Base-by-base conservation (phyloP, 2,329 filamentous ascomycete genomes). In the Neofusicoccum sp. region DNA sequence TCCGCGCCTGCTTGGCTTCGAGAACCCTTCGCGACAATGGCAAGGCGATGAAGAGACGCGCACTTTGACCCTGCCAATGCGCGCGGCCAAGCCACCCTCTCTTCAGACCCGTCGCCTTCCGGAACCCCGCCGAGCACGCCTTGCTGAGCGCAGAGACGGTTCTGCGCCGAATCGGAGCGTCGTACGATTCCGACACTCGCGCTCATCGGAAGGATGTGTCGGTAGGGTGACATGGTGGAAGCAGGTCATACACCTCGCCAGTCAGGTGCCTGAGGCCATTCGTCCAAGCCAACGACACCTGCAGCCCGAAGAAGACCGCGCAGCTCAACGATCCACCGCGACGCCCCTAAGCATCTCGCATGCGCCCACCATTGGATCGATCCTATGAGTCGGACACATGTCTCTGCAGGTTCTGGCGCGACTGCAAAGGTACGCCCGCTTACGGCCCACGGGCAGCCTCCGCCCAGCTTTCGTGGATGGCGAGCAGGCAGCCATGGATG, bases 221-320 rank as follows among this genome's bases (percentile, higher is more conserved):
- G 28, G 52, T 43, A 56, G 52, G 52, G 52, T 56, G 52, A 56
- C 52, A 56, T 58, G 54, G 39, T 43, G 37, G 54, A 58, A 45
- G 54, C 54, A 58, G 36, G 39, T 58, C 54, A 58, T 58, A 58
- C 54, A 58, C 54, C 39, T 58, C 39, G 16, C 54, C 54, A 45
- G 54, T 58, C 39, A 58, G 54, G 54, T 58, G 54, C 41, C 41
- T 58, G 41, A 45, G 39, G 54, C 54, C 39, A 58, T 36, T 58
- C 54, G 41, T 28, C 54, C 29, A 31, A 31, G 37, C 33, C 54
- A 58, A 58, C 39, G 31, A 58, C 54, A 58, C 14, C 54, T 58
- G 54, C 54, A 58, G 54, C 54, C 54, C 34, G 41, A 44, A 34
- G 22, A 16, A 37, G 54, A 16, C 41, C n/a, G 39, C 54, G 29